These are phyloP conservation scores for Trichocladium antarcticum DNA, from an alignment of 495 filamentous ascomycete species.

Conservation along the genomic window DNA sequence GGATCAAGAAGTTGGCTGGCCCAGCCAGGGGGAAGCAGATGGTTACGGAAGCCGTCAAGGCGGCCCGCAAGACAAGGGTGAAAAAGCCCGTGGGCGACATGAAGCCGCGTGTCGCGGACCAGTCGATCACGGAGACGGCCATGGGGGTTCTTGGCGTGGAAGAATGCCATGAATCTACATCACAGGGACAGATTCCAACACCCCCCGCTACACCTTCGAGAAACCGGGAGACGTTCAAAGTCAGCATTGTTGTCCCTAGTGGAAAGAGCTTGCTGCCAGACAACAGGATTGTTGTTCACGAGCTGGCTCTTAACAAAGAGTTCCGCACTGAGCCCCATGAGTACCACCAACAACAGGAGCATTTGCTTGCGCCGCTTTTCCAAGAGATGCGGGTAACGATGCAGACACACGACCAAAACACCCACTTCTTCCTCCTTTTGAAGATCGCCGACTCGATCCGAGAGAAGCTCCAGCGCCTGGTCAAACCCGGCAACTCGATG, in stretches of 20 bases:
- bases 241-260: conserved; percentile 31
- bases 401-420: conserved; percentile 54
- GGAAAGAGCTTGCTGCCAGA: conserved; percentile 53
- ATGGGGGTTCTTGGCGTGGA: conserved; percentile 31
- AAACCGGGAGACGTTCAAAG: conserved; percentile 27
- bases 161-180: conserved; percentile 19
- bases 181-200: conserved; percentile 32
- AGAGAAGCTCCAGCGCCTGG: conserved; percentile 68
- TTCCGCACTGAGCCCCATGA: conserved; percentile 47
- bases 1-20: conserved; percentile 83
- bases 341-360: conserved; percentile 39
- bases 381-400: conserved; percentile 66
- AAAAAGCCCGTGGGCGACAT: conserved; percentile 62
- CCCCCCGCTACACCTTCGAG: conserved; percentile 32
- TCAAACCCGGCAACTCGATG: conserved; percentile 69
- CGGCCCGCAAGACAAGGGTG: conserved; percentile 59
- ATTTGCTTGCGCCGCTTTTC: conserved; percentile 55
- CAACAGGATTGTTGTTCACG: conserved; percentile 79
- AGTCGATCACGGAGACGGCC: conserved; percentile 27
- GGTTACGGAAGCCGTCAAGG: conserved; percentile 71
- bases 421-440: conserved; percentile 57
- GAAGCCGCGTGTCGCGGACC: conserved; percentile 50
- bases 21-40: conserved; percentile 68
- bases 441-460: conserved; percentile 77
- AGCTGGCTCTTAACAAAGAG: conserved; percentile 82